Evolutionary conservation across 495 filamentous ascomycete species (phyloP), one percentile per base, ranked within the genome.

Genomic region (Eremomyces bilateralis): DNA sequence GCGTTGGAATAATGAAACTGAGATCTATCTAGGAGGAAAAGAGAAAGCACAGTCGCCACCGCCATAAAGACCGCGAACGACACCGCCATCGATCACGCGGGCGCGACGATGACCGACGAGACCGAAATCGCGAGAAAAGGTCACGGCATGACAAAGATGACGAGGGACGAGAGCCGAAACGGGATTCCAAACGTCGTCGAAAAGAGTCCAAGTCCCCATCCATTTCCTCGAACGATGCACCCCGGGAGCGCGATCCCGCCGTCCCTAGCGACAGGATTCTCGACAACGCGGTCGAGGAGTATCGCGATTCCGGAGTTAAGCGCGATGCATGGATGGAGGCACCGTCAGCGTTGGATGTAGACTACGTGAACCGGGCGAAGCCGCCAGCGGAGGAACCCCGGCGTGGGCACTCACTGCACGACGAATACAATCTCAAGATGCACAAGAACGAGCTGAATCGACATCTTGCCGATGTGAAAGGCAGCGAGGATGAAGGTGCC

Each of bases 311-410:
- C 12, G 43, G 45, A 24, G 15, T 68, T 15, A 61, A 70, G 43
- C 64, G 88, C 37, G 90, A 94, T 55, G 67, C 76, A 3, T 97
- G 88, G 88, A 97, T 97, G 90, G 69, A 84, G 42, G 73, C 72
- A 2, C 84, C 88, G 0, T 76, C 76, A 4, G 70, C 69, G 0
- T 50, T 83, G 13, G 80, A 84, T 33, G 62, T 94, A 36, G 82
- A 93, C 42, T 92, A 88, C 49, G 73, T 78, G 21, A 76, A 85
- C 31, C 69, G 71, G 38, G 53, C 56, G 2, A 35, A 35, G 20
- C 30, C 10, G 8, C 10, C 30, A 18, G 65, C 66, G 36, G 65
- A 68, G 39, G 43, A 61, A 4, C 42, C 49, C 4, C 62, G 68
- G 40, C 50, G 52, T 10, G 57, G 53, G 2, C 54, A 56, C 13